Evolutionary conservation across 129 eudicot species (phyloP).

Genomic region (Flaveria brownii): DNA sequence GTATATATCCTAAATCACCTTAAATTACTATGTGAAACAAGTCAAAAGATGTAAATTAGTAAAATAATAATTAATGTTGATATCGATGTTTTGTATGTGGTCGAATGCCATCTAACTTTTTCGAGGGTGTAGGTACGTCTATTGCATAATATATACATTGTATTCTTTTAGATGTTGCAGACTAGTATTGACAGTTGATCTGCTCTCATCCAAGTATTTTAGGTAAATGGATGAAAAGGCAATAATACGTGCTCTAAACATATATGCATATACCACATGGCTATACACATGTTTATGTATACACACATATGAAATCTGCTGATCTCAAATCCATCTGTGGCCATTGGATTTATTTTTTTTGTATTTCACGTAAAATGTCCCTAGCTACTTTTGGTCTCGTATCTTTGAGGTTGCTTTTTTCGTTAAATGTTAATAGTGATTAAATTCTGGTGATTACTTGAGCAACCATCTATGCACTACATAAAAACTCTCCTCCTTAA

Average conservation of each 20-base stretch:
- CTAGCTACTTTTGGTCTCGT: neutral
- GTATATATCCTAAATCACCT: neutral
- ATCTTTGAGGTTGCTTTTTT: slow-evolving; percentile 4
- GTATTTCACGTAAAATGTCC: neutral
- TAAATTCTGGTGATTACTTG: neutral
- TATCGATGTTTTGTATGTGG: slow-evolving; percentile 22
- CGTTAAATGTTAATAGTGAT: neutral
- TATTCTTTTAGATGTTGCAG: neutral
- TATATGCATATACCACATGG: neutral
- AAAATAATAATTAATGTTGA: neutral
- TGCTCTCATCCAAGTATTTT: neutral
- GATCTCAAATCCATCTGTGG: neutral
- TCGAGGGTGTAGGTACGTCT: neutral
- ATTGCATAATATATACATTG: neutral
- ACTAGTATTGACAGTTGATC: neutral
- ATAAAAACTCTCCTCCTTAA: neutral
- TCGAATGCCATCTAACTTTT: slow-evolving; percentile 8
- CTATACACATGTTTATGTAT: neutral
- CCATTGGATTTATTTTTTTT: neutral
- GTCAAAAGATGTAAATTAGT: too few relatives aligned
- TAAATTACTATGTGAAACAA: neutral
- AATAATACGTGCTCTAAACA: neutral
- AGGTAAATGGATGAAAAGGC: neutral
- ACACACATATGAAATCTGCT: neutral
- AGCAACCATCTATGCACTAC: neutral